These are phyloP conservation scores for Aspergillus arachidicola DNA, from an alignment of 2,329 filamentous ascomycete species.

Conservation along the genomic window DNA sequence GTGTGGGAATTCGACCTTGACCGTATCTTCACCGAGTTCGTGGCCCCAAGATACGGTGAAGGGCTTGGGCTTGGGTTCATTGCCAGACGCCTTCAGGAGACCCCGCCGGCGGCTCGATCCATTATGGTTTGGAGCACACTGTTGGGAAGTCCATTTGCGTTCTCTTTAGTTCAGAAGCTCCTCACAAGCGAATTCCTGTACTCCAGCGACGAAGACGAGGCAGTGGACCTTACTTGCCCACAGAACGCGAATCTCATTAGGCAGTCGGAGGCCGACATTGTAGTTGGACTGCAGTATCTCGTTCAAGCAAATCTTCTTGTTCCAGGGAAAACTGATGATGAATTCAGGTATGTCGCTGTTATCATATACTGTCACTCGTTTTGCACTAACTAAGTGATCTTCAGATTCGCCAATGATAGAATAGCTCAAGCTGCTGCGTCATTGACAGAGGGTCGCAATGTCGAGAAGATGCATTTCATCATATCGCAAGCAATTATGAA, in stretches of 20 bases:
- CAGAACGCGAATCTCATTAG: slow-evolving; percentile 52
- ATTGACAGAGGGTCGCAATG: slow-evolving; percentile 67
- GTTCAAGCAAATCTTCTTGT: slow-evolving; percentile 80
- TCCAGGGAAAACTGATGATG: slow-evolving; percentile 79
- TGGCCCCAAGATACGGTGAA: slow-evolving; percentile 75
- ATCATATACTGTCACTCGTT: neutral
- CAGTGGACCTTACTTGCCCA: slow-evolving; percentile 38
- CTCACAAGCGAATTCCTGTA: slow-evolving; percentile 74
- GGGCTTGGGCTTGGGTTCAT: slow-evolving; percentile 83
- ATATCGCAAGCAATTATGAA: slow-evolving; percentile 81
- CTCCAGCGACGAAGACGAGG: slow-evolving; percentile 48
- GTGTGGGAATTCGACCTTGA: slow-evolving; percentile 86
- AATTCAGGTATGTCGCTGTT: slow-evolving; percentile 57
- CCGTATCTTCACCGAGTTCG: slow-evolving; percentile 81
- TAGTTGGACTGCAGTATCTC: slow-evolving; percentile 77
- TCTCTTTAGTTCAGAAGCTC: slow-evolving; percentile 74
- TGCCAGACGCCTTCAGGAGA: slow-evolving; percentile 72
- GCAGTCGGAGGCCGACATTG: slow-evolving; percentile 65
- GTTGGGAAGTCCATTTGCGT: slow-evolving; percentile 80
- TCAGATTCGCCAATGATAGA: slow-evolving; percentile 80
- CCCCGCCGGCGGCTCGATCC: slow-evolving; percentile 72
- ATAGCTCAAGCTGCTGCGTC: slow-evolving; percentile 75
- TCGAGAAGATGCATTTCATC: slow-evolving; percentile 84
- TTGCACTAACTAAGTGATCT: slow-evolving; percentile 11
- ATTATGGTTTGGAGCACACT: slow-evolving; percentile 86